Conservation (phyloP, 495 filamentous ascomycete genomes). For the Podospora didyma region DNA sequence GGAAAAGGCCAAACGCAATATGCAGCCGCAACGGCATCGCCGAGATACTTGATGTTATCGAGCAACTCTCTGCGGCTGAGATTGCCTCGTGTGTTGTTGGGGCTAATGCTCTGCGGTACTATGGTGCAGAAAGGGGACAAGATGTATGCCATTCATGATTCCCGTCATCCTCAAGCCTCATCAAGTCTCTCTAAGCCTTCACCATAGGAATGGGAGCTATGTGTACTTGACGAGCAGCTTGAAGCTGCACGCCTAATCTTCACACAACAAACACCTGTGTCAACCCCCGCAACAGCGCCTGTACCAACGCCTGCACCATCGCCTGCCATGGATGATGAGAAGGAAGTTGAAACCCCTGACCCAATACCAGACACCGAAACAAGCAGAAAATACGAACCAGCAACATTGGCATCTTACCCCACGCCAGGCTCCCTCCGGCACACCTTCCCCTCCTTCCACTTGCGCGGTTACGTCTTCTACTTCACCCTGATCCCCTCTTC, state of each 20-base stretch:
- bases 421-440: constrained; percentile 2
- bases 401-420: neutral
- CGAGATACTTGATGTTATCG: constrained; percentile 4
- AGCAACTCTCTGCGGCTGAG: neutral
- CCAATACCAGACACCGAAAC: too few relatives aligned
- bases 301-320: too few relatives aligned
- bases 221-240: constrained; percentile 6
- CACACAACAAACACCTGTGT: neutral
- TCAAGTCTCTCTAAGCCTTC: neutral
- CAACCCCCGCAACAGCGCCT: too few relatives aligned
- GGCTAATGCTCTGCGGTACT: constrained; percentile 2
- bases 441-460: constrained; percentile 3
- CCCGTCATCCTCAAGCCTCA: neutral
- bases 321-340: neutral
- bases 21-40: neutral
- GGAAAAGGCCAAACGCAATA: too few relatives aligned
- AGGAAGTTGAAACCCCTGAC: too few relatives aligned
- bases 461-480: constrained; percentile 3
- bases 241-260: neutral
- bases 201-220: constrained; percentile 11
- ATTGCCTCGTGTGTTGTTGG: constrained; percentile 9
- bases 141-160: neutral
- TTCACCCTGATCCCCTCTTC: constrained; percentile 7
- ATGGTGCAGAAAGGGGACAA: neutral
- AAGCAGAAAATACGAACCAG: constrained; percentile 1